Evolutionary conservation across 2,329 filamentous ascomycete species (phyloP).

Genomic region (Bretziella fagacearum): DNA sequence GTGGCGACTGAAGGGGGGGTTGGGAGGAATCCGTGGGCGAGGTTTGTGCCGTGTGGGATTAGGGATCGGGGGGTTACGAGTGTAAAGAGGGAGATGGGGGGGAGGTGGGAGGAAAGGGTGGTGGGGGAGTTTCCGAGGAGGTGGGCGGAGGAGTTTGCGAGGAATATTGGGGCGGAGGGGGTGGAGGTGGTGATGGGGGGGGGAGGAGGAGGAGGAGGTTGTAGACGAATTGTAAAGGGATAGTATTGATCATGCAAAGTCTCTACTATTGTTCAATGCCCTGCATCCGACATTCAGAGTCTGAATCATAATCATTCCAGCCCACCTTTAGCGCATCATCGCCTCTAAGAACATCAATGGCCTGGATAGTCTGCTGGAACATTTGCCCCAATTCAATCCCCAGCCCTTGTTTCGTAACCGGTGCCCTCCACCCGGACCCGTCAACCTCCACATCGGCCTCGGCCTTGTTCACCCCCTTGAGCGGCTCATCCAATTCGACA

Average conservation of each 20-base stretch:
- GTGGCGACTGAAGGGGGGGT: slow-evolving; percentile 33
- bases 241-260: too few species aligned
- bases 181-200: slow-evolving; percentile 2
- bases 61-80: slow-evolving; percentile 66
- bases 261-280: too few species aligned
- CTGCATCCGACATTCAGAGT: too few species aligned
- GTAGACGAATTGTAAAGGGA: too few species aligned
- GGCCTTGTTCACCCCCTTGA: background rate
- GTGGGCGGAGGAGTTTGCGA: slow-evolving; percentile 12
- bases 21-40: slow-evolving; percentile 35
- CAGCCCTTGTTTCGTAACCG: slow-evolving; percentile 24
- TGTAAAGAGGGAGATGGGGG: slow-evolving; percentile 37
- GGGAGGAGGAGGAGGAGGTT: too few species aligned
- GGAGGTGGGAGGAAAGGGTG: slow-evolving; percentile 6
- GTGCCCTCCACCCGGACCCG: slow-evolving; percentile 10
- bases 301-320: too few species aligned
- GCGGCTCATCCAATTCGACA: slow-evolving; percentile 21
- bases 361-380: slow-evolving; percentile 63
- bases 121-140: slow-evolving; percentile 1
- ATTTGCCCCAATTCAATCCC: slow-evolving; percentile 58
- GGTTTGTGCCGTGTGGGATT: slow-evolving; percentile 83
- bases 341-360: slow-evolving; percentile 52
- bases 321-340: slow-evolving; percentile 19
- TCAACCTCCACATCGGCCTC: slow-evolving; percentile 6
- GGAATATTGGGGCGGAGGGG: slow-evolving; percentile 1